Evolutionary conservation across 1,139 yeast species (phyloP).

Genomic region (Scheffersomyces illinoinensis): DNA sequence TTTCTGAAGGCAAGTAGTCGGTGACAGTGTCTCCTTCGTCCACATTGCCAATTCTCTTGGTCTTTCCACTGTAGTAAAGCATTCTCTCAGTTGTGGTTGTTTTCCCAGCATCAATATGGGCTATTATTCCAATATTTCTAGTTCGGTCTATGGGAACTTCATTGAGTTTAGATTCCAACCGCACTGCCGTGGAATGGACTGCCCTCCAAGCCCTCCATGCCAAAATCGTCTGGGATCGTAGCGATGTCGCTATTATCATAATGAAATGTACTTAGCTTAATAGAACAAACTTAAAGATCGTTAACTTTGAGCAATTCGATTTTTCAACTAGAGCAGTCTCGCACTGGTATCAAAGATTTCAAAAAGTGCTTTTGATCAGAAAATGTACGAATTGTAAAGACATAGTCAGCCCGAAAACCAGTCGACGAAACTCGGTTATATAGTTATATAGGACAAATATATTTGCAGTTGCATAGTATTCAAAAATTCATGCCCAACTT

Average conservation of each 20-base stretch:
- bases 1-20: constrained; percentile 86
- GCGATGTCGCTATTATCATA: neutral
- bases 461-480: no score
- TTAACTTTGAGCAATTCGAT: neutral
- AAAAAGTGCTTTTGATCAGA: neutral
- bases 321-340: neutral
- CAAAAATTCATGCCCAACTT: no score
- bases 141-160: constrained; percentile 35
- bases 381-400: neutral
- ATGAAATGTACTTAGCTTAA: neutral
- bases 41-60: constrained; percentile 82
- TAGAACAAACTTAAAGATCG: neutral
- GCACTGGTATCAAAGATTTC: neutral
- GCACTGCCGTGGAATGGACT: neutral
- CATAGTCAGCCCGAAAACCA: neutral
- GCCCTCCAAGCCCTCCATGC: constrained; percentile 2
- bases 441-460: no score
- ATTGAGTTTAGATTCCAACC: constrained; percentile 21
- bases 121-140: constrained; percentile 78
- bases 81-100: constrained; percentile 90
- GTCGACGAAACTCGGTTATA: no score
- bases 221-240: neutral
- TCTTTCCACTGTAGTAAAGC: constrained; percentile 85
- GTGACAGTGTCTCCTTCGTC: constrained; percentile 97
- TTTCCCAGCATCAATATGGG: constrained; percentile 90